Evolutionary conservation across 371 early-diverging fungal species (phyloP), one percentile per base, ranked within the genome.

Genomic region (Mucor racemosus): DNA sequence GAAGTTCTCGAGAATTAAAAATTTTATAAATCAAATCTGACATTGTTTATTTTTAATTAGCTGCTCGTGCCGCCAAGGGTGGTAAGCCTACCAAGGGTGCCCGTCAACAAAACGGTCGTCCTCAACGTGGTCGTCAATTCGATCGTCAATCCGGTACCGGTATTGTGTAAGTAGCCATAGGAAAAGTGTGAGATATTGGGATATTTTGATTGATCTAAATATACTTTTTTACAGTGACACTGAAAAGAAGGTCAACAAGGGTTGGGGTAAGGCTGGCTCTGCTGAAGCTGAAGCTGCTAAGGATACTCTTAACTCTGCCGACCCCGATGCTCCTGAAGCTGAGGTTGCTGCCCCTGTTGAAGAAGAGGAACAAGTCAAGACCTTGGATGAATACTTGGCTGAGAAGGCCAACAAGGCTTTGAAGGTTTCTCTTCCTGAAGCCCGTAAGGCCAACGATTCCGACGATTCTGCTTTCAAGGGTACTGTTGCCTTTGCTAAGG

Each of bases 141-240:
- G 96, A 95, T 76, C 91, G 96, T 71, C 93, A 91, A 82, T 86
- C 86, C 68, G 92, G 85, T 68, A 88, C 90, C 50, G 94, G 89
- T 70, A 78, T 85, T 75, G 80, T 77, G 87, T 85, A 79, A 78
- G 84, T 76, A 15, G 26, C 26, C 3, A 26, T 26, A 26, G 3
- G 26, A 26, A 26, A 26, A 26, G 26, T 26, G 3, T 1, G 26
- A 26, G 3, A 26, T 3, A 26, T 26, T 26, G 5, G 38, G 38
- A 1, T 7, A 38, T 11, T 9, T 38, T 38, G 4, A 55, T 62
- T 56, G 34, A 35, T 13, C 11, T 14, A 11, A 21, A 58, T 14
- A 35, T 50, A 21, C 54, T 10, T 15, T 58, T 50, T 58, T 13
- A 35, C 60, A 82, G 84, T 73, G 94, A 92, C 76, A 84, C 86